Evolutionary conservation across 2,329 filamentous ascomycete species (phyloP).

Genomic region (Xylariaceae sp.): DNA sequence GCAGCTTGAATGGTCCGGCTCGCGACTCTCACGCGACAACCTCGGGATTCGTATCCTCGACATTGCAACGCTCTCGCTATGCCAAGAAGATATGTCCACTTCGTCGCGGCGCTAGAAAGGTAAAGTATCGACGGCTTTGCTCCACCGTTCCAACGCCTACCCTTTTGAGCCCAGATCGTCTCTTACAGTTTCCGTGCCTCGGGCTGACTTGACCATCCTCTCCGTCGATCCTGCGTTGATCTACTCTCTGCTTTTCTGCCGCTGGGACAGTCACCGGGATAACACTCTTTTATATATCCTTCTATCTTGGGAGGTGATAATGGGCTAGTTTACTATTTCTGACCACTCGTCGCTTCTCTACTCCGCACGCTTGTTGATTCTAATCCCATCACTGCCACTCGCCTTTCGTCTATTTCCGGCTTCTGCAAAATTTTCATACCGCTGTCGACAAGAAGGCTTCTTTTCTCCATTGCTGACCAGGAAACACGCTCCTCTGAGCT

Average conservation of each 20-base stretch:
- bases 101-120: conserved; percentile 20
- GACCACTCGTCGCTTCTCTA: conserved; percentile 25
- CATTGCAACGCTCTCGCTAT: conserved; percentile 13
- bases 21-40: conserved; percentile 12
- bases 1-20: neutral
- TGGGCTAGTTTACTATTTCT: conserved; percentile 19
- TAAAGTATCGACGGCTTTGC: conserved; percentile 6
- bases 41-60: neutral
- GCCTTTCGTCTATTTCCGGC: conserved; percentile 9
- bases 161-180: conserved; percentile 27
- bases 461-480: neutral
- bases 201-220: conserved; percentile 7
- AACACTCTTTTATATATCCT: conserved; percentile 1
- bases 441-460: neutral
- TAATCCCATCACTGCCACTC: neutral
- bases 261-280: conserved; percentile 7
- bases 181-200: conserved; percentile 8
- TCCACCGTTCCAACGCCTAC: conserved; percentile 26
- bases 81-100: conserved; percentile 21
- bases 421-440: conserved; percentile 18
- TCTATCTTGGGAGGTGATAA: conserved; percentile 16
- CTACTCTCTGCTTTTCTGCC: conserved; percentile 12
- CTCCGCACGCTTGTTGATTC: conserved; percentile 2
- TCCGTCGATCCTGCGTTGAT: conserved; percentile 15
- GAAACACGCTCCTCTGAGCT: neutral